These are phyloP conservation scores for Flaveria linearis DNA, from an alignment of 129 eudicot genomes.

Conservation along the genomic window DNA sequence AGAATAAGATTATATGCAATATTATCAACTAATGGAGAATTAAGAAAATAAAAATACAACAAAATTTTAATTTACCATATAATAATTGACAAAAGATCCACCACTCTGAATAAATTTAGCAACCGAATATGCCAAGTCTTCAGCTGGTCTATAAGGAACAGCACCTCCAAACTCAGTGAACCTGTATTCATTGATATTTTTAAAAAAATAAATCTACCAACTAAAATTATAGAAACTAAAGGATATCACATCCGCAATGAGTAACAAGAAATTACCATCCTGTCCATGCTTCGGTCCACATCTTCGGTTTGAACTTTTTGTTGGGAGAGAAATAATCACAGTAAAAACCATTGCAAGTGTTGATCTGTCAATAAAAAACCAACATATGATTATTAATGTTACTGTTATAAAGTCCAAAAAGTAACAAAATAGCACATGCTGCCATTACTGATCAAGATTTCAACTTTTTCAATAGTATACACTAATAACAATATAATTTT, in stretches of 20 bases:
- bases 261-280: slow-evolving; percentile 64
- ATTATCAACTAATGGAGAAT: not conserved
- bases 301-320: slow-evolving; percentile 85
- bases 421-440: not conserved
- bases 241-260: not conserved
- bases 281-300: slow-evolving; percentile 99
- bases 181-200: slow-evolving; percentile 44
- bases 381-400: not conserved
- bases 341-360: slow-evolving; percentile 96
- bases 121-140: slow-evolving; percentile 91
- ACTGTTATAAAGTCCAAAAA: not conserved
- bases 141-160: slow-evolving; percentile 95
- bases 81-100: slow-evolving; percentile 88
- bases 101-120: slow-evolving; percentile 92
- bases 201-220: not conserved
- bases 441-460: slow-evolving; percentile 2
- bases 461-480: not conserved
- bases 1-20: slow-evolving; percentile 6
- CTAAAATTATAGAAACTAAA: not conserved
- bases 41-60: slow-evolving; percentile 16
- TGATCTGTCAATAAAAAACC: slow-evolving; percentile 55
- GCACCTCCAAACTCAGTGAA: slow-evolving; percentile 96
- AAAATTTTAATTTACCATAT: slow-evolving; percentile 59
- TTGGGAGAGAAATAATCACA: slow-evolving; percentile 98
- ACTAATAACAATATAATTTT: not conserved